Conservation (phyloP, 495 filamentous ascomycete species). For the Cudoniella acicularis region DNA sequence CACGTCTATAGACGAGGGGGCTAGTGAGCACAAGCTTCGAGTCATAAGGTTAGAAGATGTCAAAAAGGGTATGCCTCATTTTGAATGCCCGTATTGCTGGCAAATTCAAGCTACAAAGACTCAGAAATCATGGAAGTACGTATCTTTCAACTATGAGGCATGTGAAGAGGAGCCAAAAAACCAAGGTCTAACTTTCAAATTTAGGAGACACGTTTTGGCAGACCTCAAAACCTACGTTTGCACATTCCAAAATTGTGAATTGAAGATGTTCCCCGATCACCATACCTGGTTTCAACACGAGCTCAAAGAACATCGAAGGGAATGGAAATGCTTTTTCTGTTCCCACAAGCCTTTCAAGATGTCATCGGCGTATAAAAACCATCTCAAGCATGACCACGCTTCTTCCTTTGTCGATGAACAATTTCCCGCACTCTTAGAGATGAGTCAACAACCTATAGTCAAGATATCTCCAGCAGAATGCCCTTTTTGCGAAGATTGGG, state of each 20-base stretch:
- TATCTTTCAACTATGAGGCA: neutral
- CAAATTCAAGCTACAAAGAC: conserved; percentile 22
- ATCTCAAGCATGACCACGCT: neutral
- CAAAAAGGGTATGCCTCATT: conserved; percentile 12
- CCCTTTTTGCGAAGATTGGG: conserved; percentile 21
- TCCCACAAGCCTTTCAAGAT: conserved; percentile 1
- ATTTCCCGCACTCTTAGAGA: conserved; percentile 2
- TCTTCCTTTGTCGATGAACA: neutral
- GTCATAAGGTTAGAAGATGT: conserved; percentile 10
- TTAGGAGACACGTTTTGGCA: conserved; percentile 30
- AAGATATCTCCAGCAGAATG: conserved; percentile 7
- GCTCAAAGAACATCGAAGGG: conserved; percentile 7
- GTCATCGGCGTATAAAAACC: neutral
- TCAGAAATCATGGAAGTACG: conserved; percentile 32
- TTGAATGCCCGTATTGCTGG: conserved; percentile 35
- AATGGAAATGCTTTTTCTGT: conserved; percentile 18
- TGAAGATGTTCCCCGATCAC: conserved; percentile 7
- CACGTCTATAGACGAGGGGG: conserved; percentile 6
- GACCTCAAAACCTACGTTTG: conserved; percentile 33
- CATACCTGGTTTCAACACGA: conserved; percentile 17
- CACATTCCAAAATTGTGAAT: conserved; percentile 12
- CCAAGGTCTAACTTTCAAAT: neutral
- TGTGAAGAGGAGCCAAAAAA: too few species aligned
- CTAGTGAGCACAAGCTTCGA: neutral
- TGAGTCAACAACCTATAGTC: conserved; percentile 6